Evolutionary conservation across 2,329 filamentous ascomycete species (phyloP).

Genomic region (Penicillium thymicola): DNA sequence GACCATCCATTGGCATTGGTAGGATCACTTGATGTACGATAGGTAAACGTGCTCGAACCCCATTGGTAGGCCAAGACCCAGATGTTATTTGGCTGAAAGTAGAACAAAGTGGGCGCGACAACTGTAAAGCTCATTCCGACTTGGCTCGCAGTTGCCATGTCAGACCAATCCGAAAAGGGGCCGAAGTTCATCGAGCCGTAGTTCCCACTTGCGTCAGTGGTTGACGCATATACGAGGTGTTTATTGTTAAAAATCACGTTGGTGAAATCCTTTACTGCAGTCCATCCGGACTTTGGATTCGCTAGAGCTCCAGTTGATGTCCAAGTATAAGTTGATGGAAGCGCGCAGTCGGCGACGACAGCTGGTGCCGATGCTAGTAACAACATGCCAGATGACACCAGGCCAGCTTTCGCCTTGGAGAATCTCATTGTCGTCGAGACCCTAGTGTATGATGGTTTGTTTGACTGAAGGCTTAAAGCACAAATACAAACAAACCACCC

Average conservation of each 20-base stretch:
- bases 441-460: neutral
- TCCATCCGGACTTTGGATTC: slow-evolving; percentile 53
- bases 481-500: too few species aligned
- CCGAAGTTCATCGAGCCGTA: slow-evolving; percentile 61
- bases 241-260: slow-evolving; percentile 54
- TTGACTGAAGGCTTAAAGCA: neutral
- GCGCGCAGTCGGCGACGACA: slow-evolving; percentile 15
- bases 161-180: slow-evolving; percentile 52
- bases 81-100: slow-evolving; percentile 58
- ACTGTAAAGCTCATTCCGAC: slow-evolving; percentile 47
- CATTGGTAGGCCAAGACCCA: slow-evolving; percentile 68
- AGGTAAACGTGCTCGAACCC: slow-evolving; percentile 59
- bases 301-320: slow-evolving; percentile 52
- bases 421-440: neutral
- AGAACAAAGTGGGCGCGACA: slow-evolving; percentile 63
- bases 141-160: slow-evolving; percentile 52
- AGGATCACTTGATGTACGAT: slow-evolving; percentile 58
- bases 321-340: slow-evolving; percentile 59
- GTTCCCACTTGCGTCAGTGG: slow-evolving; percentile 40
- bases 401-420: neutral
- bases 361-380: neutral
- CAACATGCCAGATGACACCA: neutral
- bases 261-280: slow-evolving; percentile 63
- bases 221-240: slow-evolving; percentile 60
- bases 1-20: slow-evolving; percentile 59